Conservation (phyloP, 2,329 filamentous ascomycete genomes). For the Trichoderma koningii region DNA sequence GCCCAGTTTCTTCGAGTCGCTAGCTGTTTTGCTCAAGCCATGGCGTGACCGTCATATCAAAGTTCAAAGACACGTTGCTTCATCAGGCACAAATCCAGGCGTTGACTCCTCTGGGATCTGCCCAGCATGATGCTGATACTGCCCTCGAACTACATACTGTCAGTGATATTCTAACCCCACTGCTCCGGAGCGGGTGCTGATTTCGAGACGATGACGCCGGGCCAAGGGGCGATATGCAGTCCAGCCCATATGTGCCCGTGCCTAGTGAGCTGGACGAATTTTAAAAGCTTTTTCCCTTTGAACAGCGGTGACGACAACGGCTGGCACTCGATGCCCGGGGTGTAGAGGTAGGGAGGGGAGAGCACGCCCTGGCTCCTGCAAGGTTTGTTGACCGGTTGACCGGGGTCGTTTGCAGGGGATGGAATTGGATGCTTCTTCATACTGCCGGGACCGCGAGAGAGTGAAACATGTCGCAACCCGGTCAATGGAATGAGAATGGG, state of each 20-base stretch:
- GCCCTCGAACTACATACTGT: not conserved
- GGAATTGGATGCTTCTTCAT: slow-evolving; percentile 25
- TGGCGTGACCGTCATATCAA: slow-evolving; percentile 21
- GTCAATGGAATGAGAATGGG: slow-evolving; percentile 7
- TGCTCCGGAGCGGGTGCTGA: slow-evolving; percentile 11
- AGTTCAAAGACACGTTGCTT: slow-evolving; percentile 10
- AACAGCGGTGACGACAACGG: slow-evolving; percentile 21
- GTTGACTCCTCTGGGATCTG: not conserved
- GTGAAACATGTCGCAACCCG: slow-evolving; percentile 24
- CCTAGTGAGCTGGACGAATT: slow-evolving; percentile 11
- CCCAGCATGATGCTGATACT: not conserved
- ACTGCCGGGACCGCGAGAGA: slow-evolving; percentile 17
- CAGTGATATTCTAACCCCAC: not conserved
- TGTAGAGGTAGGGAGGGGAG: slow-evolving; percentile 23
- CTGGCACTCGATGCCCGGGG: slow-evolving; percentile 3
- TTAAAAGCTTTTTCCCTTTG: not conserved
- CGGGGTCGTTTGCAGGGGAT: slow-evolving; percentile 18
- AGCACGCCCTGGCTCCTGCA: slow-evolving; percentile 17
- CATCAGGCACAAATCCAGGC: slow-evolving; percentile 8
- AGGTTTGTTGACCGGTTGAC: slow-evolving; percentile 24
- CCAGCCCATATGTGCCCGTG: slow-evolving; percentile 17
- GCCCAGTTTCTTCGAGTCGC: slow-evolving; percentile 3
- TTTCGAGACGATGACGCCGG: not conserved
- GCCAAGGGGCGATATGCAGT: slow-evolving; percentile 1
- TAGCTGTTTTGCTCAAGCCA: slow-evolving; percentile 13